phyloP scores from a whole-genome alignment of 2,329 filamentous ascomycete species.

The Hyphodiscus sp. region DNA sequence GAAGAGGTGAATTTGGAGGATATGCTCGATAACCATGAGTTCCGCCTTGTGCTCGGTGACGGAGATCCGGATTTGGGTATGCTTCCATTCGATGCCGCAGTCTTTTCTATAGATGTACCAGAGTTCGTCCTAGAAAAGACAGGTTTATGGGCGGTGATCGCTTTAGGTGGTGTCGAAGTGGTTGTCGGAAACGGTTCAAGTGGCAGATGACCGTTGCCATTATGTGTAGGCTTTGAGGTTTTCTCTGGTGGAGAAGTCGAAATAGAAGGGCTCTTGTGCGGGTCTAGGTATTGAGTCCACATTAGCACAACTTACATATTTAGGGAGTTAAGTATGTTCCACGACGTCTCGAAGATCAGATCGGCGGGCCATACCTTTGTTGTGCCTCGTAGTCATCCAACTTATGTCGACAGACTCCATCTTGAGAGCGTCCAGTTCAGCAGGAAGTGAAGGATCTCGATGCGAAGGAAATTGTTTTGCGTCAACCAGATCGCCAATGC shows the following conservation, averaged over 20 bases:
- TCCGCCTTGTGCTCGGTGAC: constrained; percentile 39
- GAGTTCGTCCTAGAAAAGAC: constrained; percentile 16
- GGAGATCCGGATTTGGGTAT: constrained; percentile 19
- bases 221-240: constrained; percentile 12
- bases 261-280: not conserved
- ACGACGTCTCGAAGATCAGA: not conserved
- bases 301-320: not conserved
- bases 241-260: constrained; percentile 6
- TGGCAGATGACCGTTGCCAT: constrained; percentile 13
- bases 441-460: not conserved
- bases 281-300: not conserved
- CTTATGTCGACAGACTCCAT: not conserved
- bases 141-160: constrained; percentile 20
- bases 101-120: constrained; percentile 21
- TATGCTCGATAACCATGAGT: constrained; percentile 90
- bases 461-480: not conserved
- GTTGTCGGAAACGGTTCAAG: not conserved
- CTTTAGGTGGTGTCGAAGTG: constrained; percentile 13
- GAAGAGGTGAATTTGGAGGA: constrained; percentile 82
- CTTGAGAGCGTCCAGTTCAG: not conserved
- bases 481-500: not conserved
- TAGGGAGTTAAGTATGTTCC: not conserved
- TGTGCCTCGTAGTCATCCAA: not conserved
- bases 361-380: not conserved
- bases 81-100: constrained; percentile 18